Evolutionary conservation across 225 moss, liverwort and hornwort genomes (phyloP), one percentile per base, ranked within the genome.

Genomic region (Marchantia paleacea): DNA sequence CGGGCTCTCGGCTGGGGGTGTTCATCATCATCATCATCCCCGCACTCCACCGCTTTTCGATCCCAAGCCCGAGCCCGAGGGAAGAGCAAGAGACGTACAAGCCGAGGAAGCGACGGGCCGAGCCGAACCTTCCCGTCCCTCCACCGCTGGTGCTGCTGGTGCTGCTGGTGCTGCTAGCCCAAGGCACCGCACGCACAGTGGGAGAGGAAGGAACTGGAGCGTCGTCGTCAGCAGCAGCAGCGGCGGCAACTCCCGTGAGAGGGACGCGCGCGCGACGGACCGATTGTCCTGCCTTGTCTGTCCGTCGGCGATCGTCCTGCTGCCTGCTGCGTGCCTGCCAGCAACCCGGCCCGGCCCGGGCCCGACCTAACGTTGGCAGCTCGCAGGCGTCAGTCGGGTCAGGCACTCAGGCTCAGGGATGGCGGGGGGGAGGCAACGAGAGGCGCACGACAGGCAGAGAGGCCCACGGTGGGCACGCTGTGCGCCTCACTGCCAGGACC

Each of bases 401-500:
- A 54, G 51, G 57, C 39, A 39, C 39, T 39, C 39, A 39, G 39
- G 39, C 39, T 13, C 1, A 19, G 57, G 57, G 19, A 57, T 19
- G 39, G 39, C 39, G 39, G 39, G 39, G 39, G 39, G n/a, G 52
- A 73, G 52, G 52, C 52, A 73, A 51, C 73, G 51, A 73, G 24
- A 26, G 53, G 53, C 29, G 75, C 75, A 75, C 75, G 55, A 75
- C 71, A 71, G 55, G 57, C 55, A 57, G 75, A 55, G 15, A 75
- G 55, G 55, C 75, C 55, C 75, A 60, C 75, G 26, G 58, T 76
- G 75, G 30, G 77, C 77, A 53, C 64, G 63, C 77, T 14, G 9
- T 77, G 62, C 49, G 62, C 52, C 77, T 77, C 53, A 49, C 4
- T 77, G 47, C 63, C 77, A 77, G 77, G 63, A 77, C 53, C 25